Percentiles rank a stretch among this genome's conserved stretches.
These are phyloP conservation scores for Fragaria nilgerrensis DNA, from an alignment of 306 rosid species.

Conservation along the genomic window DNA sequence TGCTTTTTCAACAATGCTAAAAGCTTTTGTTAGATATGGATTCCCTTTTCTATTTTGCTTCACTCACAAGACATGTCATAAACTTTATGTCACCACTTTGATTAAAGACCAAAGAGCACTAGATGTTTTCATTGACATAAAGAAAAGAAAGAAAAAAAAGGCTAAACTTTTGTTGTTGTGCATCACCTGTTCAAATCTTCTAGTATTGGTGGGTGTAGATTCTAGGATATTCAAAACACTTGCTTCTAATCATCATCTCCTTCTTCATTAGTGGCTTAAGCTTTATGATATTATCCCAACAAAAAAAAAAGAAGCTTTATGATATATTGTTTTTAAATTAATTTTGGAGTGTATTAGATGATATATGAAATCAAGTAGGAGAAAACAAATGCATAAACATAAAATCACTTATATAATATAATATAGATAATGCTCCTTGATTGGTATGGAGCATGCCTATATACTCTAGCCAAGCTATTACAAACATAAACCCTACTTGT, in stretches of 20 bases:
- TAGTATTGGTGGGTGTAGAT: slow-evolving; percentile 15
- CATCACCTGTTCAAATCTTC: not conserved
- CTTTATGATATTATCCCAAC: not conserved
- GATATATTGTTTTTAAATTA: not conserved
- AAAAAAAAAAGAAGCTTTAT: not conserved
- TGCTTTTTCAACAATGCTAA: not conserved
- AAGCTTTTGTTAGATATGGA: not conserved
- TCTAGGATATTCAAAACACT: slow-evolving; percentile 4
- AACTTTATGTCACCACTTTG: slow-evolving; percentile 10
- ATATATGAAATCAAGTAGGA: not conserved
- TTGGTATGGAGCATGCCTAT: not conserved
- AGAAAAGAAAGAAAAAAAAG: not conserved
- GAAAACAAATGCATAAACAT: not conserved
- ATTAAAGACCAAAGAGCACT: not conserved
- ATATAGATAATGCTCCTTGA: not conserved
- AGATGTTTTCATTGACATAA: not conserved
- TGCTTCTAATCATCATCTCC: not conserved
- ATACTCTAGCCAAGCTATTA: not conserved
- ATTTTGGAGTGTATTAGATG: not conserved
- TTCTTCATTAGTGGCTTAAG: slow-evolving; percentile 9
- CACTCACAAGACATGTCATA: not conserved
- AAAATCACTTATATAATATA: not conserved
- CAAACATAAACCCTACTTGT: not conserved
- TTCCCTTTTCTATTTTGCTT: too few relatives aligned
- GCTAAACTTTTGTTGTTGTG: not conserved